Base-by-base conservation (phyloP, 148 eudicot genomes). In the Heliosperma pusillum region DNA sequence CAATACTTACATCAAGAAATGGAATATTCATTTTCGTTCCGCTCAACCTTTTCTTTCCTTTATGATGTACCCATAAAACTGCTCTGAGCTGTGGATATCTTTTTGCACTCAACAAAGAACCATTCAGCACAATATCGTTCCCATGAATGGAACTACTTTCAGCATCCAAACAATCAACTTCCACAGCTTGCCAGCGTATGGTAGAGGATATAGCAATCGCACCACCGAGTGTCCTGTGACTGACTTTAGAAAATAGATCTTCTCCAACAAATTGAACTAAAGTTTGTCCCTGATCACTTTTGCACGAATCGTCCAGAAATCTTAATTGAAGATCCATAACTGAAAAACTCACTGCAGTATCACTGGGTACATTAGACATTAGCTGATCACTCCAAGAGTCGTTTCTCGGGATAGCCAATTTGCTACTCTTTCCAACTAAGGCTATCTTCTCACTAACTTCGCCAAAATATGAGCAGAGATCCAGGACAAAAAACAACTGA, bases 171-270 rank as follows among this genome's bases (percentile, higher is more conserved):
- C 97, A 91, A 56, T 88, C 89, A 63, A 94, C 87, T 80, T 86
- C 91, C 79, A 94, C 88, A 72, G 87, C 76, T 64, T 94, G 90
- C 96, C 97, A 94, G 44, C 80, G 65, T 73, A 90, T 73, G 82
- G 47, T 80, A 50, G 98, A 86, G 55, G 97, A 90, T 73, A 94
- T 82, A 61, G 91, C 93, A 66, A 94, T 72, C 29, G 92, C 98
- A 77, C 96, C 98, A 66, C 97, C 97, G 71, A 94, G 89, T 73
- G 96, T 90, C 82, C 90, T 90, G 77, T 94, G 98, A 74, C 85
- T 77, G 69, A 92, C 96, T 83, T 88, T 88, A 47, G 85, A 61
- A 26, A 80, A 90, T 42, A 94, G 74, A 80, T 78, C 86, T 45
- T 91, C 87, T 70, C 97, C 97, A 56, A 84, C 75, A 83, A 94